Base-by-base conservation (phyloP, 1,284 basidiomycete species). In the Pterulicium gracile region DNA sequence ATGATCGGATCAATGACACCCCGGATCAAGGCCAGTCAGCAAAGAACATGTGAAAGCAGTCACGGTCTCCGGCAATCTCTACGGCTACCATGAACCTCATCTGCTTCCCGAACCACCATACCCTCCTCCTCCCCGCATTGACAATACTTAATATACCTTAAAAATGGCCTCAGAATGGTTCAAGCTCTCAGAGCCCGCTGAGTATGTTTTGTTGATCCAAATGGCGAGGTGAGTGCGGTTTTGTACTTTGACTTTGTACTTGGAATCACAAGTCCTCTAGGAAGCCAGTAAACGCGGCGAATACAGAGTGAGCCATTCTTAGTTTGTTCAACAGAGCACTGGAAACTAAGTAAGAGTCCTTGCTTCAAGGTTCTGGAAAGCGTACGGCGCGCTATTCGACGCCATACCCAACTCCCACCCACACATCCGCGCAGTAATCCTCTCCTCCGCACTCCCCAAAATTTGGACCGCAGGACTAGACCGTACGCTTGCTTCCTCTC, bases 381-480 rank as follows among this genome's bases (percentile, higher is more conserved):
- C 83, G 46, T 77, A 89, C 23, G 75, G 75, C 1, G 57, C 64
- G 1, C 68, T 79, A 0, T 81, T 92, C 51, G 74, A 83, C 45
- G 61, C 62, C 1, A 68, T 89, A 21, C 66, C 68, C 1, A 56
- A 61, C 10, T 75, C 81, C 34, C 61, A 59, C 35, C 67, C 72
- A 0, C 72, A 79, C 23, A 73, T 88, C 1, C 75, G 85, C 22
- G 82, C 68, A 1, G 71, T 88, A 13, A 84, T 93, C 0, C 63
- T 93, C 1, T 76, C 81, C 0, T 90, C 88, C 1, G 67, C 67
- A 0, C 55, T 82, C 0, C 76, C 80, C 0, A 88, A 83, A 58
- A 60, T 79, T 12, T 93, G 89, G 60, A 87, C 83, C 2, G 88
- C 87, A 1, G 90, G 89, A 0, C 63, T 94, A 1, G 89, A 93